These are phyloP conservation scores for Prototheca stagnorum DNA, from an alignment of 163 green algal species.

Conservation along the genomic window DNA sequence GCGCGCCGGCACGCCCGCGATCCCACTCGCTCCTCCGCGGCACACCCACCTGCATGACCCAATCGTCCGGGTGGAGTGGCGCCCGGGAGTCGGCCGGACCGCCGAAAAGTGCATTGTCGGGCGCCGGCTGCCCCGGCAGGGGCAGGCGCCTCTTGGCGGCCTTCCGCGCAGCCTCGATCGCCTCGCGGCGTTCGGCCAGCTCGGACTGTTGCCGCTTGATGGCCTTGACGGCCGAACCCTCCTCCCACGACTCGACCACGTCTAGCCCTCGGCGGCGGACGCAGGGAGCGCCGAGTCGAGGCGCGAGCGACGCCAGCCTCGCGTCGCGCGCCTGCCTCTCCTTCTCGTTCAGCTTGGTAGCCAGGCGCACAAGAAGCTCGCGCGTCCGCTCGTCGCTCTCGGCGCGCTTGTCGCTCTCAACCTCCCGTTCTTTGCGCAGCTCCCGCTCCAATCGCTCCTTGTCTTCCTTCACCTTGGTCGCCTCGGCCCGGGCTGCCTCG, in stretches of 20 bases:
- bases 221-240: constrained; percentile 47
- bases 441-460: neutral
- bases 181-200: constrained; percentile 25
- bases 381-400: neutral
- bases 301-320: constrained; percentile 9
- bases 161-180: constrained; percentile 53
- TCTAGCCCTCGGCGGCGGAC: constrained; percentile 18
- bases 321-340: constrained; percentile 4
- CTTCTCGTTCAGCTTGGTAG: constrained; percentile 1
- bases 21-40: too few relatives aligned
- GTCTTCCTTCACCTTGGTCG: neutral
- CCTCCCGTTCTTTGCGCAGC: neutral
- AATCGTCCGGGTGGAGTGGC: constrained; percentile 25
- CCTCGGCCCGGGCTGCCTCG: neutral
- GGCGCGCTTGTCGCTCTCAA: neutral
- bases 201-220: constrained; percentile 8
- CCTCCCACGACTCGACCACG: constrained; percentile 48
- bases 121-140: constrained; percentile 31
- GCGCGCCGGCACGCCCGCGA: too few relatives aligned
- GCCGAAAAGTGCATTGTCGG: constrained; percentile 3
- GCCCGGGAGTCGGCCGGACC: constrained; percentile 2
- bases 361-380: constrained; percentile 8
- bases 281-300: constrained; percentile 14
- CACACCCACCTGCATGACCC: constrained; percentile 26
- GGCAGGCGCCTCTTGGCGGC: constrained; percentile 41